phyloP scores from a whole-genome alignment of 345 rosid genomes.

The Camelina hispida region DNA sequence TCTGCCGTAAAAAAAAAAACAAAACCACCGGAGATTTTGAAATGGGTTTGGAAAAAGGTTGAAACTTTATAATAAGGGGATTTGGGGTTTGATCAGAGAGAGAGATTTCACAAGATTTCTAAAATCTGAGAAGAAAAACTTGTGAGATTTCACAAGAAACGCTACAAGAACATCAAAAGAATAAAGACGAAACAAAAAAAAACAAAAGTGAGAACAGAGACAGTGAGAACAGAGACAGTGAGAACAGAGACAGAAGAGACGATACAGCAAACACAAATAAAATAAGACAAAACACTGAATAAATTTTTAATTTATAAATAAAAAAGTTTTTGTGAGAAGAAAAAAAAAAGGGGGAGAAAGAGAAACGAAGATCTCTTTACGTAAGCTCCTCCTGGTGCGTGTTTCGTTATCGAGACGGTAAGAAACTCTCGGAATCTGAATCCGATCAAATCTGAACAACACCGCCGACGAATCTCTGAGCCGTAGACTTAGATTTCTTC shows the following conservation, averaged over 20 bases:
- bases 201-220: not conserved
- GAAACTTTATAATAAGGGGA: not conserved
- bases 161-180: conserved; percentile 30
- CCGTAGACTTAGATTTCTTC: not conserved
- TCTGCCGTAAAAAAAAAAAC: not conserved
- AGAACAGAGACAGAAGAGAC: conserved; percentile 34
- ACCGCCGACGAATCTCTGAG: conserved; percentile 33
- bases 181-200: not conserved
- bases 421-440: conserved; percentile 36
- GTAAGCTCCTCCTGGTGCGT: conserved; percentile 36
- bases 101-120: not conserved
- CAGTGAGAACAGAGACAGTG: no score
- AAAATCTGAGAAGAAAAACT: conserved; percentile 31
- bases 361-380: conserved; percentile 24
- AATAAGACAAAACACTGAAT: conserved; percentile 29
- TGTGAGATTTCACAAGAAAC: conserved; percentile 35
- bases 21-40: not conserved
- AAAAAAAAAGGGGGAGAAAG: not conserved
- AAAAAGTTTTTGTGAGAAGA: no score
- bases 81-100: not conserved
- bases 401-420: conserved; percentile 35
- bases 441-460: conserved; percentile 42
- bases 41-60: not conserved
- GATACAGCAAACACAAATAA: conserved; percentile 13
- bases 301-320: conserved; percentile 27